Conservation (phyloP, 2,329 filamentous ascomycete species). For the Fusarium guadeloupense region DNA sequence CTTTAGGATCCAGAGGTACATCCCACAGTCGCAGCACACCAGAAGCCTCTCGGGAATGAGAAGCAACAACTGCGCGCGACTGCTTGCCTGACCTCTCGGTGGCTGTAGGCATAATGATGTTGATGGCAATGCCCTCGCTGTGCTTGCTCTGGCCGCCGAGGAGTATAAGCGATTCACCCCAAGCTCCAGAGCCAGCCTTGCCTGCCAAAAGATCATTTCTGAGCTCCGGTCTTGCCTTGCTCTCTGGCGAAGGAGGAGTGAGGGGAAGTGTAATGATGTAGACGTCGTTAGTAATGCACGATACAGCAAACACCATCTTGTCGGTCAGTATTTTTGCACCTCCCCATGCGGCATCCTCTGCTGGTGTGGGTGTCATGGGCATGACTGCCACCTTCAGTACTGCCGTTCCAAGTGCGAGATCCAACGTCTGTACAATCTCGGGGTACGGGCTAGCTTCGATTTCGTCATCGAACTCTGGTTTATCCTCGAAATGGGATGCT, state of each 20-base stretch:
- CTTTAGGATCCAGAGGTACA: slow-evolving; percentile 57
- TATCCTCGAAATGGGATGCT: slow-evolving; percentile 56
- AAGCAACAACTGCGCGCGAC: slow-evolving; percentile 64
- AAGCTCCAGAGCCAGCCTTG: slow-evolving; percentile 67
- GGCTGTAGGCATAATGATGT: slow-evolving; percentile 56
- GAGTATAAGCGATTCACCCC: slow-evolving; percentile 67
- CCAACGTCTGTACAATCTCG: slow-evolving; percentile 67
- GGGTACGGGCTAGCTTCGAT: slow-evolving; percentile 61
- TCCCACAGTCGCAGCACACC: slow-evolving; percentile 69
- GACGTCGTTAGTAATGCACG: slow-evolving; percentile 65
- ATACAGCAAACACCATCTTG: slow-evolving; percentile 68
- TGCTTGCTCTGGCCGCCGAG: slow-evolving; percentile 63
- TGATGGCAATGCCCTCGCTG: slow-evolving; percentile 66
- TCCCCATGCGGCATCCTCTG: slow-evolving; percentile 59
- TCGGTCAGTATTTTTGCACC: slow-evolving; percentile 61
- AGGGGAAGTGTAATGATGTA: slow-evolving; percentile 68
- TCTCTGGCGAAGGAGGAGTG: slow-evolving; percentile 68
- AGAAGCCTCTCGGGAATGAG: slow-evolving; percentile 67
- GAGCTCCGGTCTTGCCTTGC: slow-evolving; percentile 65
- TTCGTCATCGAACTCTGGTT: slow-evolving; percentile 66
- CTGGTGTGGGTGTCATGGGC: slow-evolving; percentile 59
- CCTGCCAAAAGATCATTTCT: slow-evolving; percentile 60
- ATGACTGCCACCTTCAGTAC: slow-evolving; percentile 66
- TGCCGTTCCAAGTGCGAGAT: slow-evolving; percentile 66
- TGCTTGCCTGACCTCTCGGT: slow-evolving; percentile 50